Percentiles rank a stretch among this genome's conserved stretches.
Evolutionary conservation across 2,329 filamentous ascomycete species (phyloP).

Genomic region (Geoglossum cookeanum): DNA sequence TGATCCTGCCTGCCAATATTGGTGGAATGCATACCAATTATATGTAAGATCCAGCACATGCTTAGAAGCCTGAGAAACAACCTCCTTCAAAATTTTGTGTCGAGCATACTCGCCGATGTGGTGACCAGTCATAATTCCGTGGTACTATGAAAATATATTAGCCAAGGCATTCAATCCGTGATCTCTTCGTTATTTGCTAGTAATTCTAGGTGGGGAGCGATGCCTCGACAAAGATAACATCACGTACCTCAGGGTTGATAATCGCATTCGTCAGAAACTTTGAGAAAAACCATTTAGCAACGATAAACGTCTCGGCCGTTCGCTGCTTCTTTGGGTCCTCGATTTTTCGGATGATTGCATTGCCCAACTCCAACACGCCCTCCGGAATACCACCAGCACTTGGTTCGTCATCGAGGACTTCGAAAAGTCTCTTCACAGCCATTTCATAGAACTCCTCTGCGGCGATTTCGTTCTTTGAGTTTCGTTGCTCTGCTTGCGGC

Average conservation of each 20-base stretch:
- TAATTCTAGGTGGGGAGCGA: too few relatives aligned
- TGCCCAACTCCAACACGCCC: constrained; percentile 66
- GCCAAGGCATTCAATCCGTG: constrained; percentile 26
- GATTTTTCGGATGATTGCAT: constrained; percentile 62
- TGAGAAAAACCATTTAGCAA: constrained; percentile 84
- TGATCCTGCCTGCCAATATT: neutral
- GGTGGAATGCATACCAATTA: constrained; percentile 36
- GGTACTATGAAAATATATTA: constrained; percentile 28
- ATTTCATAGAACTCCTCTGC: constrained; percentile 77
- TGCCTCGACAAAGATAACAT: neutral
- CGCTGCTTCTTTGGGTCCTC: constrained; percentile 49
- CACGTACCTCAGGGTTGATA: constrained; percentile 63
- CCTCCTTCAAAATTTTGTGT: constrained; percentile 52
- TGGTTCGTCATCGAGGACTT: constrained; percentile 60
- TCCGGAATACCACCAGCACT: constrained; percentile 72
- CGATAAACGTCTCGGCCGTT: constrained; percentile 62
- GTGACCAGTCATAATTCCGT: constrained; percentile 59
- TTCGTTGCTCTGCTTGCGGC: constrained; percentile 52
- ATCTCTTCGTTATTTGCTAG: too few relatives aligned
- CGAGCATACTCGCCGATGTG: constrained; percentile 83
- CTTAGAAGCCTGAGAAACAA: constrained; percentile 62
- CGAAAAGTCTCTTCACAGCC: constrained; percentile 64
- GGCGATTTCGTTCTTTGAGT: constrained; percentile 59
- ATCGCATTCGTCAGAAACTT: constrained; percentile 69
- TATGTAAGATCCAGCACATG: constrained; percentile 58